A percentile compares a stretch with the other conserved stretches of the same genome.
Evolutionary conservation across 2,329 filamentous ascomycete genomes (phyloP).

Genomic region (Cladosporium sp.): DNA sequence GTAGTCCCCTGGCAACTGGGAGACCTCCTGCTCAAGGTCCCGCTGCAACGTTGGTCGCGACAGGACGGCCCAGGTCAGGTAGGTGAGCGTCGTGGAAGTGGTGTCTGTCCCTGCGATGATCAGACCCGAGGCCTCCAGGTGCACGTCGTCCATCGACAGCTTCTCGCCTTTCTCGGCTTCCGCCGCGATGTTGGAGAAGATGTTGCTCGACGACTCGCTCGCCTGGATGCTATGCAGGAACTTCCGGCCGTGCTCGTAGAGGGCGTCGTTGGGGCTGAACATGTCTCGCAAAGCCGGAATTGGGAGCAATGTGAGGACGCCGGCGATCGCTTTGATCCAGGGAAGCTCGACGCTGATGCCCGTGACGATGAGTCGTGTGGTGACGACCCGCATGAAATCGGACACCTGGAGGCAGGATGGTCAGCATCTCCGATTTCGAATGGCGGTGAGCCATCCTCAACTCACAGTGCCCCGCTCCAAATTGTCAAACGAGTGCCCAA

Average conservation of each 20-base stretch:
- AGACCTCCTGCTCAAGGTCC: slow-evolving; percentile 23
- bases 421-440: too few species aligned
- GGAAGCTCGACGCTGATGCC: slow-evolving; percentile 31
- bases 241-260: slow-evolving; percentile 18
- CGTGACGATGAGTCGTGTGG: slow-evolving; percentile 24
- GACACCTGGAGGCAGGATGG: slow-evolving; percentile 13
- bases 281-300: slow-evolving; percentile 16
- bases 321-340: slow-evolving; percentile 12
- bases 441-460: not conserved
- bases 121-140: slow-evolving; percentile 34
- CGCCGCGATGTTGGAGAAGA: slow-evolving; percentile 25
- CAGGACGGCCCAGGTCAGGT: slow-evolving; percentile 26
- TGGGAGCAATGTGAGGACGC: slow-evolving; percentile 13
- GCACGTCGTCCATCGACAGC: slow-evolving; percentile 20
- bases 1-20: slow-evolving; percentile 14
- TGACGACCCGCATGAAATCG: slow-evolving; percentile 28
- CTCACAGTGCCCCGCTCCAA: slow-evolving; percentile 32
- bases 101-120: slow-evolving; percentile 44
- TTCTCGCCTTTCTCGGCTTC: slow-evolving; percentile 23
- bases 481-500: slow-evolving; percentile 36
- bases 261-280: slow-evolving; percentile 17
- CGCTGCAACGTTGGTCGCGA: slow-evolving; percentile 16
- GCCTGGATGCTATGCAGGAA: slow-evolving; percentile 22
- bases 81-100: slow-evolving; percentile 27
- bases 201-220: slow-evolving; percentile 16